Evolutionary conservation across 768 basidiomycete species (phyloP).

Genomic region (Fibroporia radiculosa): DNA sequence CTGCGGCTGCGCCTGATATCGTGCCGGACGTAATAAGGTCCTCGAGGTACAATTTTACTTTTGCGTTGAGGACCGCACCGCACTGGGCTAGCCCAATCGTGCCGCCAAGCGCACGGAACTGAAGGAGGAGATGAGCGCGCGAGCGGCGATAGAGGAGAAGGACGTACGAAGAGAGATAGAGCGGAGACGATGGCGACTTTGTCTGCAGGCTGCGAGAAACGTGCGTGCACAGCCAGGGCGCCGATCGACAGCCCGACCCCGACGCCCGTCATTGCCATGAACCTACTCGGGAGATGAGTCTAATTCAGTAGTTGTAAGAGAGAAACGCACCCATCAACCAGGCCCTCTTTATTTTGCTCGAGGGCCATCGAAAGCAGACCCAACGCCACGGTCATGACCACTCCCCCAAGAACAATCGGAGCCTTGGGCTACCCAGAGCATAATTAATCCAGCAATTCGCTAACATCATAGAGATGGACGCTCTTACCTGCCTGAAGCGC

Average conservation of each 20-base stretch:
- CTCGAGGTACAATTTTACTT: conserved; percentile 29
- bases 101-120: conserved; percentile 45
- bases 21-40: conserved; percentile 19
- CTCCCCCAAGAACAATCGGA: conserved; percentile 32
- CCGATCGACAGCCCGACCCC: conserved; percentile 35
- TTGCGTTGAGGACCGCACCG: conserved; percentile 37
- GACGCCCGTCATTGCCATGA: conserved; percentile 37
- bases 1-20: conserved; percentile 23
- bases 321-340: conserved; percentile 26
- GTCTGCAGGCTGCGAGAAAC: conserved; percentile 33
- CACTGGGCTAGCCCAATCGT: conserved; percentile 48
- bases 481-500: conserved; percentile 29
- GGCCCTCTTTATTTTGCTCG: conserved; percentile 27
- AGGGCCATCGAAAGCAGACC: conserved; percentile 38
- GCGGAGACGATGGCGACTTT: conserved; percentile 37
- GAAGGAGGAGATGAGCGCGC: background rate
- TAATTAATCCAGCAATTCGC: background rate
- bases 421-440: conserved; percentile 28
- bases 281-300: conserved; percentile 19
- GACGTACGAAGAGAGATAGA: conserved; percentile 37
- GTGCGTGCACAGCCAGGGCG: conserved; percentile 35
- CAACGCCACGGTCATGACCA: conserved; percentile 31
- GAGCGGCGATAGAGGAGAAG: background rate
- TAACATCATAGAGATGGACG: conserved; percentile 1
- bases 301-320: background rate